Percentiles rank a stretch among this genome's conserved stretches.
Conservation (phyloP, 768 basidiomycete genomes). For the Podaxis sp. region DNA sequence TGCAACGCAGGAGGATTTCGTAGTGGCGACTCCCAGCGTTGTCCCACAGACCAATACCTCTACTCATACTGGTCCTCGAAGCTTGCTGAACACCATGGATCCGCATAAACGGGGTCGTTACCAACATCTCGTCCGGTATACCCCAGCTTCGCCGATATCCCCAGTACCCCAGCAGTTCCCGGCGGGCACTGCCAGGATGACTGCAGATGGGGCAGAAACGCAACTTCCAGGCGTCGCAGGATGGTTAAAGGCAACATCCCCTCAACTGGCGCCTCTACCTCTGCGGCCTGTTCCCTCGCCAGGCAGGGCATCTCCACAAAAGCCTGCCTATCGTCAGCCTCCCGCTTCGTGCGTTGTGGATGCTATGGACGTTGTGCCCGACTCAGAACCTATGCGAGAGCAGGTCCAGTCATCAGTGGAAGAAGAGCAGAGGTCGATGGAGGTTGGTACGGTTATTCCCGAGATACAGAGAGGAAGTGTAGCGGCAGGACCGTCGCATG, state of each 20-base stretch:
- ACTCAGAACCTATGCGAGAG: constrained; percentile 52
- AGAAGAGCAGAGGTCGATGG: not conserved
- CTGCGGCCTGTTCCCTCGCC: not conserved
- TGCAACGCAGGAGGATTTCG: constrained; percentile 22
- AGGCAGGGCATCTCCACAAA: not conserved
- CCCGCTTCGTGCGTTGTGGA: constrained; percentile 17
- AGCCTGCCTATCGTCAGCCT: not conserved
- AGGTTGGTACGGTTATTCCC: not conserved
- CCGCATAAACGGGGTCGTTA: constrained; percentile 12
- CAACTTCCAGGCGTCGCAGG: constrained; percentile 17
- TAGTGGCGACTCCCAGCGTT: not conserved
- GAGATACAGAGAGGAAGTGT: not conserved
- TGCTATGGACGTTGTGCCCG: constrained; percentile 51
- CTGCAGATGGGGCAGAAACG: constrained; percentile 18
- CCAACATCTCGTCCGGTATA: constrained; percentile 7
- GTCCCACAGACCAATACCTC: not conserved
- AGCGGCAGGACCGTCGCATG: not conserved
- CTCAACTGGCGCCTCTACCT: constrained; percentile 7
- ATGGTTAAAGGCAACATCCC: not conserved
- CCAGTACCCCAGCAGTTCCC: constrained; percentile 15
- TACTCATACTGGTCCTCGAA: constrained; percentile 9
- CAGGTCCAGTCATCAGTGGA: constrained; percentile 12
- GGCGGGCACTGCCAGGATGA: constrained; percentile 6
- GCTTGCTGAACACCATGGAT: constrained; percentile 12
- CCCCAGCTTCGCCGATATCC: constrained; percentile 5